phyloP scores from a whole-genome alignment of 495 filamentous ascomycete genomes.

The Xylaria cubensis region DNA sequence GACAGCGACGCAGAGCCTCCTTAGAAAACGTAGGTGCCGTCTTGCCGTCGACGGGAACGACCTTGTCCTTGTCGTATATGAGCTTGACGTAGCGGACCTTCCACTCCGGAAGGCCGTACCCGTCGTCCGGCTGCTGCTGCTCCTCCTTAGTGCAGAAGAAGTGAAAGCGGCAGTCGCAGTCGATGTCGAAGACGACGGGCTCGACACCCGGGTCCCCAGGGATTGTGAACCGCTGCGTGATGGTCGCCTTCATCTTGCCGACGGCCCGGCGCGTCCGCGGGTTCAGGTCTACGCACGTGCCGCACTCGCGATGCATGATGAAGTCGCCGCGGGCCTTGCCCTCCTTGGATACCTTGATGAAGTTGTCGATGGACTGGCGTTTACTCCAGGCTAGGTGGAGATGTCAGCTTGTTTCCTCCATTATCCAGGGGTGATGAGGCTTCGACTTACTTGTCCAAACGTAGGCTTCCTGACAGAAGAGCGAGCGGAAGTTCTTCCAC shows the following conservation, averaged over 20 bases:
- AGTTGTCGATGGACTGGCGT: constrained; percentile 58
- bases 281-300: constrained; percentile 62
- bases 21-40: constrained; percentile 56
- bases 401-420: constrained; percentile 17
- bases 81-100: constrained; percentile 66
- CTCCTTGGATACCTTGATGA: constrained; percentile 64
- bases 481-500: constrained; percentile 68
- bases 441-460: constrained; percentile 63
- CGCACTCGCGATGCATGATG: constrained; percentile 72
- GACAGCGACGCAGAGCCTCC: constrained; percentile 56
- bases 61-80: constrained; percentile 74
- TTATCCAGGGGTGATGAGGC: not conserved
- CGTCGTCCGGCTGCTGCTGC: constrained; percentile 23
- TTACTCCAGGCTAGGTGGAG: constrained; percentile 60
- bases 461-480: constrained; percentile 64
- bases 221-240: constrained; percentile 67
- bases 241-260: constrained; percentile 74
- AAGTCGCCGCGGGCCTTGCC: constrained; percentile 68
- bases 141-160: constrained; percentile 63
- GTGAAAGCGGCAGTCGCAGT: constrained; percentile 68
- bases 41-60: constrained; percentile 62
- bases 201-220: constrained; percentile 39
- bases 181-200: constrained; percentile 61
- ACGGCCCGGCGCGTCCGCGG: constrained; percentile 58
- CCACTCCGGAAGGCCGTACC: constrained; percentile 47